Conservation (phyloP, 148 eudicot genomes). For the Cornus florida region DNA sequence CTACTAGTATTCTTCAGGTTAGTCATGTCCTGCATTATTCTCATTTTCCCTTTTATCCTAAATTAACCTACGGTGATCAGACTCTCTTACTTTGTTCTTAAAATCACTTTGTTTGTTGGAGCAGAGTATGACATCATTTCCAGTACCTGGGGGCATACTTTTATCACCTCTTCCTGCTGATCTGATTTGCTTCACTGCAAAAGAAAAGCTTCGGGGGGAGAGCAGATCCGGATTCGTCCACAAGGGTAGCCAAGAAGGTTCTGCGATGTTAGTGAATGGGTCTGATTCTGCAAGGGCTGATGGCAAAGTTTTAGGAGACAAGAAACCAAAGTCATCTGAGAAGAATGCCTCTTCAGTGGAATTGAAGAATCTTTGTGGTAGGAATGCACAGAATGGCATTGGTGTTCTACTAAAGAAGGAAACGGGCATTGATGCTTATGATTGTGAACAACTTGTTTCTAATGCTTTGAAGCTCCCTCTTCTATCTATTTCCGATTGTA, state of each 20-base stretch:
- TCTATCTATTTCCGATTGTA: slow-evolving; percentile 42
- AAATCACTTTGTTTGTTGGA: slow-evolving; percentile 11
- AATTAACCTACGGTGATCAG: neutral
- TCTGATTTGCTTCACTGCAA: slow-evolving; percentile 49
- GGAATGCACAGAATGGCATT: slow-evolving; percentile 14
- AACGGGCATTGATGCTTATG: slow-evolving; percentile 39
- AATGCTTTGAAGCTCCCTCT: slow-evolving; percentile 82
- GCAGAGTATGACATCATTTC: slow-evolving; percentile 91
- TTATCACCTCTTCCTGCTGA: slow-evolving; percentile 78
- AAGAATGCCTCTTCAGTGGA: slow-evolving; percentile 32
- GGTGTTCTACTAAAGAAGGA: slow-evolving; percentile 40
- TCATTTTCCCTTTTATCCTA: neutral
- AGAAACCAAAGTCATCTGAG: slow-evolving; percentile 33
- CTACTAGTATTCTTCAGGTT: slow-evolving; percentile 77
- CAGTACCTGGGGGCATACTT: slow-evolving; percentile 41
- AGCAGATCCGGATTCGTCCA: slow-evolving; percentile 29
- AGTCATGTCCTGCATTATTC: slow-evolving; percentile 21
- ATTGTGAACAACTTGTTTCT: slow-evolving; percentile 67
- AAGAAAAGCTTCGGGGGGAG: slow-evolving; percentile 33
- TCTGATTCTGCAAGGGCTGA: slow-evolving; percentile 29
- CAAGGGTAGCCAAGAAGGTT: slow-evolving; percentile 40
- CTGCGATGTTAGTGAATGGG: slow-evolving; percentile 21
- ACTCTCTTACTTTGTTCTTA: slow-evolving; percentile 15
- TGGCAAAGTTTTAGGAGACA: slow-evolving; percentile 30
- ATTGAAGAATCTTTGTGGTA: slow-evolving; percentile 25